Percentiles rank a stretch among this genome's conserved stretches.
Evolutionary conservation across 805 yeast genomes (phyloP).

Genomic region (Schwanniomyces polymorphus): DNA sequence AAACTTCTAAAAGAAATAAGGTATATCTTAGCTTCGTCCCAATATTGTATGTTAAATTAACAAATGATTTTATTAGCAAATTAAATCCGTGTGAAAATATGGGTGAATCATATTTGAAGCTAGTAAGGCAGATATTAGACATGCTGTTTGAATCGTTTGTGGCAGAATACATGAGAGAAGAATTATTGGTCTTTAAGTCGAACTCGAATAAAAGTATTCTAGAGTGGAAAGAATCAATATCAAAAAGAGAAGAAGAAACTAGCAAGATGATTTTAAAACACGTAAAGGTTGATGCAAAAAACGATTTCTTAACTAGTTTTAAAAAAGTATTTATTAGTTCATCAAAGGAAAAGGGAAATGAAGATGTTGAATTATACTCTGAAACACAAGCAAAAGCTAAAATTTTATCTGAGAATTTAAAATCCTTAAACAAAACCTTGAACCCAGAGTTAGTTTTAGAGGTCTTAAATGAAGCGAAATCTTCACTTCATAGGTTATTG

Average conservation of each 20-base stretch:
- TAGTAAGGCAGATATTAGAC: slow-evolving; percentile 38
- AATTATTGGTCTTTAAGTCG: slow-evolving; percentile 25
- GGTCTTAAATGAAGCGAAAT: slow-evolving; percentile 67
- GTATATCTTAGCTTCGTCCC: slow-evolving; percentile 41
- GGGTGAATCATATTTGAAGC: slow-evolving; percentile 32
- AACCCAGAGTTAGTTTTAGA: slow-evolving; percentile 78
- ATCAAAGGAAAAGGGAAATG: slow-evolving; percentile 17
- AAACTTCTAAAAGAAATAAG: slow-evolving; percentile 22
- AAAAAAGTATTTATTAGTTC: slow-evolving; percentile 56
- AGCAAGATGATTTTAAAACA: slow-evolving; percentile 48
- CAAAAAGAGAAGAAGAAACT: slow-evolving; percentile 48
- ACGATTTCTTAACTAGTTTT: slow-evolving; percentile 63
- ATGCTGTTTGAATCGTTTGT: slow-evolving; percentile 41
- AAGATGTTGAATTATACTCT: slow-evolving; percentile 38
- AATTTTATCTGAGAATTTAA: slow-evolving; percentile 71
- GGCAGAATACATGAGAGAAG: slow-evolving; percentile 41
- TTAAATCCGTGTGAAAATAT: slow-evolving; percentile 32
- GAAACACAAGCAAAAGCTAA: slow-evolving; percentile 82
- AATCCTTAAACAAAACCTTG: slow-evolving; percentile 71
- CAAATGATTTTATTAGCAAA: slow-evolving; percentile 21
- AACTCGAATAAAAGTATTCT: slow-evolving; percentile 21
- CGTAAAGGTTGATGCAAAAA: slow-evolving; percentile 49
- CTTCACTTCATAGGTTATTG: slow-evolving; percentile 58
- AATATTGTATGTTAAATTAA: slow-evolving; percentile 30
- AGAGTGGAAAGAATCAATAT: slow-evolving; percentile 35